Evolutionary conservation across 176 grass and related monocot species (phyloP).

Genomic region (Carex cristatella): DNA sequence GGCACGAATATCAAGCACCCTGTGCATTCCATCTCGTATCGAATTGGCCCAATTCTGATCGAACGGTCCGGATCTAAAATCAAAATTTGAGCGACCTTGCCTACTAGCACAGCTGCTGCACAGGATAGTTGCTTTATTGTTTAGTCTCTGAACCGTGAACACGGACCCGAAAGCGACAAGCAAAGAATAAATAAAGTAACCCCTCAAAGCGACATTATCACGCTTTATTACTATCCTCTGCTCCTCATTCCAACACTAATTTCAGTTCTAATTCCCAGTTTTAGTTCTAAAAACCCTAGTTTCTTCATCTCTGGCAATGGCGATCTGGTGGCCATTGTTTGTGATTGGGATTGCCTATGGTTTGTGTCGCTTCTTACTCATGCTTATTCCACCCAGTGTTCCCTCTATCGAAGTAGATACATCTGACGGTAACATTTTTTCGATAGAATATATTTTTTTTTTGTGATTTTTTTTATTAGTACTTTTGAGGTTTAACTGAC

Average conservation of each 20-base stretch:
- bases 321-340: constrained; percentile 92
- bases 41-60: no score
- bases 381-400: constrained; percentile 88
- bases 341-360: constrained; percentile 72
- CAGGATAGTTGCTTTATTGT: neutral
- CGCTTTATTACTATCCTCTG: neutral
- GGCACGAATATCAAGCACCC: no score
- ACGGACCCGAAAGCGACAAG: neutral
- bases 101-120: no score
- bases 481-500: constrained; percentile 19
- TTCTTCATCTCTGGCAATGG: constrained; percentile 29
- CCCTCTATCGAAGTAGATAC: constrained; percentile 93
- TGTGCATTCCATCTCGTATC: no score
- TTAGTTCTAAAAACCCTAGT: constrained; percentile 27
- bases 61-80: no score
- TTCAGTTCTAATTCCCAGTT: neutral
- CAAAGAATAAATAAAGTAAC: neutral
- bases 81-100: no score
- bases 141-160: no score
- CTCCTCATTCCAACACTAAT: neutral
- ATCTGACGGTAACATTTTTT: constrained; percentile 50
- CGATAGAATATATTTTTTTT: neutral
- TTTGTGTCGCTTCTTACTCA: constrained; percentile 75
- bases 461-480: neutral
- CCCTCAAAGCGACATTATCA: neutral